These are phyloP conservation scores for Dalechampia spathulata DNA, from an alignment of 441 rosid genomes.

Conservation along the genomic window DNA sequence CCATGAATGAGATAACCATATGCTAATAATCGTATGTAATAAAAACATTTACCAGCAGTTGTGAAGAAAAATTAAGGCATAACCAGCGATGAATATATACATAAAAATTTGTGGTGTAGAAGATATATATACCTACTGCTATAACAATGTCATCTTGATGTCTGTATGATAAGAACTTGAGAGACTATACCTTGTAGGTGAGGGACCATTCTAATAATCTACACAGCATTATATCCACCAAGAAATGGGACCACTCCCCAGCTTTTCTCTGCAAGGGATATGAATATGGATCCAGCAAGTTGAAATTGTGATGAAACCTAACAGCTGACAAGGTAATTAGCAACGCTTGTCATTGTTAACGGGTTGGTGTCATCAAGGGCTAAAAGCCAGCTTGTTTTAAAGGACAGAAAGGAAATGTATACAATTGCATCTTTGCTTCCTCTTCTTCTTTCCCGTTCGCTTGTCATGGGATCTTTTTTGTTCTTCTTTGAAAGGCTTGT, in stretches of 20 bases:
- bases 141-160: constrained; percentile 26
- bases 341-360: too few species aligned
- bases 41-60: too few species aligned
- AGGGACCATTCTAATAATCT: constrained; percentile 20
- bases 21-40: too few species aligned
- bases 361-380: too few species aligned
- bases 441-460: too few species aligned
- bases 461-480: too few species aligned
- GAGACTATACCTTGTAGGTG: constrained; percentile 11
- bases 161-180: constrained; percentile 22
- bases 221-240: constrained; percentile 14
- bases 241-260: constrained; percentile 34
- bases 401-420: constrained; percentile 14
- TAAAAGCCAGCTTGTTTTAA: too few species aligned
- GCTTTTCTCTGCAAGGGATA: constrained; percentile 17
- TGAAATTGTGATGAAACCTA: constrained; percentile 24
- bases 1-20: too few species aligned
- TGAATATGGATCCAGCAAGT: constrained; percentile 28
- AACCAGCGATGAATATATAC: not conserved
- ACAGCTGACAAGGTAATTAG: constrained; percentile 19
- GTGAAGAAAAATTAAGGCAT: not conserved
- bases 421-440: constrained; percentile 14
- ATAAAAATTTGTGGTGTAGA: constrained; percentile 24
- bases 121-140: too few species aligned
- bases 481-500: too few species aligned